Evolutionary conservation across 2,329 filamentous ascomycete species (phyloP).

Genomic region (Epicoccum nigrum): DNA sequence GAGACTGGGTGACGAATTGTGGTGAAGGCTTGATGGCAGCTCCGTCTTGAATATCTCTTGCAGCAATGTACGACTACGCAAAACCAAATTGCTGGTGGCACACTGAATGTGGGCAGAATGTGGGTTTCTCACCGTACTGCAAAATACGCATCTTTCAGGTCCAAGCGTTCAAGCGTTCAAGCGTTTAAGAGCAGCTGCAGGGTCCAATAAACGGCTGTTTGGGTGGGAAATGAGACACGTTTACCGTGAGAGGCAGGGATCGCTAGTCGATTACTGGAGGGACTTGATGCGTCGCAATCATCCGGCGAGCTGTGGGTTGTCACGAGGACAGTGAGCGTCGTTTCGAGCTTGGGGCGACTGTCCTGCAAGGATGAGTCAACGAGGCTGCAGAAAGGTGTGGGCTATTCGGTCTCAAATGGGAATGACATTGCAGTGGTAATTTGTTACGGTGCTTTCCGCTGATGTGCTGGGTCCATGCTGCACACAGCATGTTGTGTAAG

Average conservation of each 20-base stretch:
- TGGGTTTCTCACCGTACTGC: conserved; percentile 19
- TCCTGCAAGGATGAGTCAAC: conserved; percentile 9
- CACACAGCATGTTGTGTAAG: conserved; percentile 13
- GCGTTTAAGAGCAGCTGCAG: conserved; percentile 35
- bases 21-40: not conserved
- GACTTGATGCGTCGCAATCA: conserved; percentile 15
- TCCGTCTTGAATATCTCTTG: not conserved
- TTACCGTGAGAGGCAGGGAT: conserved; percentile 16
- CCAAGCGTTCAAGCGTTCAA: conserved; percentile 14
- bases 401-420: not conserved
- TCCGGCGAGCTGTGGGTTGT: conserved; percentile 25
- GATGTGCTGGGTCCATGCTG: conserved; percentile 14
- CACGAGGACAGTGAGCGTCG: conserved; percentile 23
- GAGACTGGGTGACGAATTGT: not conserved
- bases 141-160: conserved; percentile 15
- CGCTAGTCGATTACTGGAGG: conserved; percentile 12
- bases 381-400: conserved; percentile 1
- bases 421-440: conserved; percentile 8
- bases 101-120: too few species aligned
- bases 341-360: conserved; percentile 14
- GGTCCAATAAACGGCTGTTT: conserved; percentile 33
- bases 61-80: conserved; percentile 2
- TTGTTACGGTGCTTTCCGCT: not conserved
- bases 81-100: conserved; percentile 13
- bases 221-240: conserved; percentile 16